Evolutionary conservation across 331 rosid genomes (phyloP), one percentile per base, ranked within the genome.

Genomic region (Acacia pycnantha): DNA sequence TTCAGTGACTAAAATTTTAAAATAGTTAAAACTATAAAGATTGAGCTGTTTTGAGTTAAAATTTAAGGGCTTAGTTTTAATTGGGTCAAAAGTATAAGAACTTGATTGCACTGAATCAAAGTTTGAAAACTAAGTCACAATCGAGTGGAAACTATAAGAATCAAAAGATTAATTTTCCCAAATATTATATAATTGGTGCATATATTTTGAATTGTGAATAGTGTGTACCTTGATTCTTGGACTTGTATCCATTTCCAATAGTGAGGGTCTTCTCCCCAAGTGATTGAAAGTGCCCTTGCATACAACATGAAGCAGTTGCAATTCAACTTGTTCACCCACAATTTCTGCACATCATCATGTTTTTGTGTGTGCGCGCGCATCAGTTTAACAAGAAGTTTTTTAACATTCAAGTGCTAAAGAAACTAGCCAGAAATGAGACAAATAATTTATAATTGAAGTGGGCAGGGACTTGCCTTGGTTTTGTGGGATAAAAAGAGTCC

Each of bases 211-310:
- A 11, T 11, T 53, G 26, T 53, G 5, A 56, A 56, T 10, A 10
- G 66, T 24, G 8, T 59, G 66, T 68, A 94, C 97, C 94, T 87
- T n/a, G 73, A 67, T 62, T 90, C 95, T 79, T 85, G 67, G 31
- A 72, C 48, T 5, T 29, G 40, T 37, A 70, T 21, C 97, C 97
- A 95, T 53, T 26, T 74, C 98, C 97, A 93, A 66, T 89, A 89
- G 27, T 50, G 41, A 11, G 3, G 9, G 64, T 86, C 70, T 19
- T 87, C 87, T 31, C 35, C 82, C 97, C 98, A 91, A 27, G 85
- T 82, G 81, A 95, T 90, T 16, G 85, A 40, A 33, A 95, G 91
- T 75, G 87, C 87, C 80, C 86, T 88, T 81, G 97, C 92, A 82
- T 85, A 90, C 84, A 95, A 10, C 91, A 87, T 82, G 78, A 91